Evolutionary conservation across 768 basidiomycete species (phyloP), one percentile per base, ranked within the genome.

Genomic region (Hericium alpestre): DNA sequence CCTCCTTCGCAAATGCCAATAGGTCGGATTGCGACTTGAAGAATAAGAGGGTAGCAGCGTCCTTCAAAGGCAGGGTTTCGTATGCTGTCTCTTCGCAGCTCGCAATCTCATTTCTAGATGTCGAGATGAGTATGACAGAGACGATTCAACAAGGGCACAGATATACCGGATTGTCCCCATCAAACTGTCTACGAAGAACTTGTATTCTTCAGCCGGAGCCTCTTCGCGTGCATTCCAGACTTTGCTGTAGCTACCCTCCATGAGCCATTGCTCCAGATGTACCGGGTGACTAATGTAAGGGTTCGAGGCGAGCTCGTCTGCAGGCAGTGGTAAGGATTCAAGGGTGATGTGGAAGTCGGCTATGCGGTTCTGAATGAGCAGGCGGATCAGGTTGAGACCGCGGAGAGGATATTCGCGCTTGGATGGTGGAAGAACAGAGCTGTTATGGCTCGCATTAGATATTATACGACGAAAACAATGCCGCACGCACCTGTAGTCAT

Each of bases 231-330:
- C 94, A 65, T 89, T 84, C 90, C 94, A 99, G 11, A 97, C 95
- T 69, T 95, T 95, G 72, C 90, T 92, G 70, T 98, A 99, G 65
- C 88, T 89, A 40, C 95, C 95, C 70, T 98, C 95, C 95, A 99
- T 99, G 48, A 98, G 79, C 90, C 94, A 97, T 52, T 89, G 79
- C 70, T 99, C 95, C 59, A 94, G 82, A 68, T 93, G 90, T 57
- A 93, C 86, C 12, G 91, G 90, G 68, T 93, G 92, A 54, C 80
- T 78, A 65, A 93, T 83, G 67, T 77, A 91, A 6, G 83, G 80
- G 68, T 87, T 88, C 37, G 81, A 76, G 32, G 76, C 73, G 59
- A 86, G 83, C 48, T 78, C 78, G 60, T 86, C 84, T 0, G 87
- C 82, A 43, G 82, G 79, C 38, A 82, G 68, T 2, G 85, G 84